These are phyloP conservation scores for Ceratobasidium sp. DNA, from an alignment of 1,284 basidiomycete species.

Conservation along the genomic window DNA sequence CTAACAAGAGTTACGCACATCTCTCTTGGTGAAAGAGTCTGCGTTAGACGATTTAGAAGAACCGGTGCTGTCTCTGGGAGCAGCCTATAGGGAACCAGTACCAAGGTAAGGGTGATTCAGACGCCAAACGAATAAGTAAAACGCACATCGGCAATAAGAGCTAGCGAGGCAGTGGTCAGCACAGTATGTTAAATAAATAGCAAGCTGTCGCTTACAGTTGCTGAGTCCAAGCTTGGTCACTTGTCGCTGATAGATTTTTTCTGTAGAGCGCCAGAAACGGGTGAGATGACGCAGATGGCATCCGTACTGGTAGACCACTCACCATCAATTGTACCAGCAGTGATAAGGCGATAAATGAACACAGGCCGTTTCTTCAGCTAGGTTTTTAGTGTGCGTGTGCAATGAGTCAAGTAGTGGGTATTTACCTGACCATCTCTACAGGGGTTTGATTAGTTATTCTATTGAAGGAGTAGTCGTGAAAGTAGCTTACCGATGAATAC, in stretches of 20 bases:
- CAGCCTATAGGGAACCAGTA: conserved; percentile 55
- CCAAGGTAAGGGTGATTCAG: no score
- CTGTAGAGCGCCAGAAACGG: conserved; percentile 53
- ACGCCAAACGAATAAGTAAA: no score
- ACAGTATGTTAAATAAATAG: no score
- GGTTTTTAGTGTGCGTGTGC: neutral
- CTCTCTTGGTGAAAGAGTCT: conserved; percentile 89
- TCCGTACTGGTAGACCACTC: conserved; percentile 42
- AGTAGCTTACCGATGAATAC: conserved; percentile 82
- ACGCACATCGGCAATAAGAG: conserved; percentile 6
- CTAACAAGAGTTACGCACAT: conserved; percentile 61
- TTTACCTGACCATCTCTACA: conserved; percentile 82
- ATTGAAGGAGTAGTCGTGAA: conserved; percentile 25
- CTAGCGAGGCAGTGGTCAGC: conserved; percentile 8
- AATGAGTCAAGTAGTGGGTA: neutral
- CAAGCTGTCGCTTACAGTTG: conserved; percentile 77
- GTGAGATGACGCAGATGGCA: neutral
- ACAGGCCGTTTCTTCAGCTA: conserved; percentile 73
- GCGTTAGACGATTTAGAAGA: conserved; percentile 67
- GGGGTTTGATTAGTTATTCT: conserved; percentile 28
- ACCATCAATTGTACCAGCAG: conserved; percentile 82
- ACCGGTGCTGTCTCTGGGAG: conserved; percentile 53
- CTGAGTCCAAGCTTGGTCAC: conserved; percentile 95
- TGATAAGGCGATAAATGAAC: conserved; percentile 93
- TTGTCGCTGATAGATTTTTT: conserved; percentile 92